Evolutionary conservation across 805 yeast species (phyloP).

Genomic region (Blastobotrys americana): DNA sequence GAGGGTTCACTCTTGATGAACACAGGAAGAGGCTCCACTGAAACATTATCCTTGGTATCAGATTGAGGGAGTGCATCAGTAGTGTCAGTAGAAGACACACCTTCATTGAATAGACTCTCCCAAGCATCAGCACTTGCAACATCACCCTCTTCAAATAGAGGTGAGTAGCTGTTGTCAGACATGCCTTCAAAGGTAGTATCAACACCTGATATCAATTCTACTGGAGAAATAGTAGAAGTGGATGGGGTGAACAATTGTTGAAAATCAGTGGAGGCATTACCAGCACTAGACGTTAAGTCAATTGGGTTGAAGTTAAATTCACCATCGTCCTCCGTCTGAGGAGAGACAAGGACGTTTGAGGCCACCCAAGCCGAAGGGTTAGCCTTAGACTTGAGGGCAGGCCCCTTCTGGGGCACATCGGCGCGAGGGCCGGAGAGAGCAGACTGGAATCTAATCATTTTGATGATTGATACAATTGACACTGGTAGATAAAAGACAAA

Average conservation of each 20-base stretch:
- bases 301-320: not conserved
- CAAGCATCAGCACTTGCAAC: conserved; percentile 24
- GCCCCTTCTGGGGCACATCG: not conserved
- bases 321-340: not conserved
- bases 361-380: not conserved
- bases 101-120: conserved; percentile 31
- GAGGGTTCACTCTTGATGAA: not conserved
- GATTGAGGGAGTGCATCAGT: not conserved
- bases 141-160: conserved; percentile 28
- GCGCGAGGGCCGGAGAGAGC: not conserved
- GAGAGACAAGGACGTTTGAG: not conserved
- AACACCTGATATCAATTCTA: conserved; percentile 14
- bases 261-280: not conserved
- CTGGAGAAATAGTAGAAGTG: conserved; percentile 19
- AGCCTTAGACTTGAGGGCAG: not conserved
- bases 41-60: not conserved
- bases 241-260: conserved; percentile 6
- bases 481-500: not conserved
- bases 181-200: not conserved
- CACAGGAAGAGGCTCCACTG: not conserved
- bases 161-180: conserved; percentile 25
- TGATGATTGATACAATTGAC: not conserved
- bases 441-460: not conserved
- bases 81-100: conserved; percentile 2
- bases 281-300: not conserved